Evolutionary conservation across 2,329 filamentous ascomycete species (phyloP).

Genomic region (Pseudogymnoascus sp.): DNA sequence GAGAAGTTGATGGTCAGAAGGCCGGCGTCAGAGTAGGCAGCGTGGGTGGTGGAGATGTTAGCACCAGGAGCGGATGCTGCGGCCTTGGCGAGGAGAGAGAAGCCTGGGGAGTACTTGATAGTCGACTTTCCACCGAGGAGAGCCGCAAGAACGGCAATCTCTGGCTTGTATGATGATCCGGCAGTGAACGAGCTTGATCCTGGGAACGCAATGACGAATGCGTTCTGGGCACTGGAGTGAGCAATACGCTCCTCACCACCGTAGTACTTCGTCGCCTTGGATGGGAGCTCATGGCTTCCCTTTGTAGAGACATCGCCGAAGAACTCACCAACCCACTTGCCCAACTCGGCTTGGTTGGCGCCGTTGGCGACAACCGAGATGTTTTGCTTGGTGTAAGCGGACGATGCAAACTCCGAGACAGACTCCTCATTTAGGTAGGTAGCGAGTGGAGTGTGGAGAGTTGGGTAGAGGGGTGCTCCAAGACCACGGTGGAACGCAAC

Average conservation of each 20-base stretch:
- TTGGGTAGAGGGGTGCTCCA: conserved; percentile 68
- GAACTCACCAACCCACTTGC: conserved; percentile 90
- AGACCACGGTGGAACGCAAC: conserved; percentile 92
- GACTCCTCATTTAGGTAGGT: conserved; percentile 74
- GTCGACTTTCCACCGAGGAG: conserved; percentile 83
- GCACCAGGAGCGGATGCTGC: conserved; percentile 59
- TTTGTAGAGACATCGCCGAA: conserved; percentile 62
- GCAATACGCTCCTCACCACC: conserved; percentile 90
- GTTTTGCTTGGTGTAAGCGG: conserved; percentile 82
- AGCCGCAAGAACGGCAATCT: conserved; percentile 77
- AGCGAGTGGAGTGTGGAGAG: conserved; percentile 61
- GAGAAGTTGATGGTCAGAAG: conserved; percentile 77
- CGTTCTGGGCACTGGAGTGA: conserved; percentile 63
- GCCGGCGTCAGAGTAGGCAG: conserved; percentile 88
- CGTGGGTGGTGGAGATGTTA: conserved; percentile 66
- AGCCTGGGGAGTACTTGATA: conserved; percentile 95
- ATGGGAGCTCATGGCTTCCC: conserved; percentile 48
- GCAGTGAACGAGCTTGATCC: conserved; percentile 69
- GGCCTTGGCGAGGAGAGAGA: conserved; percentile 81
- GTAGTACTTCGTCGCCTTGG: conserved; percentile 72
- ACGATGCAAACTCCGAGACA: conserved; percentile 67
- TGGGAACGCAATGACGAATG: conserved; percentile 85
- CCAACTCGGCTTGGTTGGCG: conserved; percentile 65
- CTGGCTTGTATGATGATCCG: conserved; percentile 73
- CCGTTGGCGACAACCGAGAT: conserved; percentile 89